A percentile compares a stretch with the other conserved stretches of the same genome.
Evolutionary conservation across 2,329 filamentous ascomycete species (phyloP).

Genomic region (Coleophoma cylindrospora): DNA sequence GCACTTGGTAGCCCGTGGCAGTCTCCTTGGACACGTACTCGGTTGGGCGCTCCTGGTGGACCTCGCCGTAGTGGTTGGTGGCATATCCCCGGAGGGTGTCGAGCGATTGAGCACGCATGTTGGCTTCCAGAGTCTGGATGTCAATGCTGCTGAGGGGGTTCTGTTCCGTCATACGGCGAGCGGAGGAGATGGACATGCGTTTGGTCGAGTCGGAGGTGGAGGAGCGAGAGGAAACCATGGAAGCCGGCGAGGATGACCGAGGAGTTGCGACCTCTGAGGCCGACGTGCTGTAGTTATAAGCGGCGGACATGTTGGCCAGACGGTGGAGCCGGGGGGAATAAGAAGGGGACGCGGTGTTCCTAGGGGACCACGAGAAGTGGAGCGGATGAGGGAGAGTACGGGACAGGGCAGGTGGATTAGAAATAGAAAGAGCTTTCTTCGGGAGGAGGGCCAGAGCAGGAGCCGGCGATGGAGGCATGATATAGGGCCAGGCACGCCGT

Average conservation of each 20-base stretch:
- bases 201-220: slow-evolving; percentile 17
- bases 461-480: too few relatives aligned
- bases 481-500: too few relatives aligned
- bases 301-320: background rate
- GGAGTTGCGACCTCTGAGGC: slow-evolving; percentile 3
- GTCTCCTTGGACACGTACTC: slow-evolving; percentile 47
- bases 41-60: slow-evolving; percentile 47
- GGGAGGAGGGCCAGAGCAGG: too few relatives aligned
- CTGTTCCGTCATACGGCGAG: slow-evolving; percentile 7
- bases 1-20: slow-evolving; percentile 56
- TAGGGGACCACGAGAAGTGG: too few relatives aligned
- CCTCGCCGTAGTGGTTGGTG: slow-evolving; percentile 48
- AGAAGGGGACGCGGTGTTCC: background rate
- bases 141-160: slow-evolving; percentile 55
- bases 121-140: slow-evolving; percentile 50
- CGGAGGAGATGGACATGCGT: slow-evolving; percentile 20
- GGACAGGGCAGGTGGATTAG: too few relatives aligned
- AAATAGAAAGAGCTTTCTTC: too few relatives aligned
- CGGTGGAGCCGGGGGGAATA: background rate
- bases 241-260: slow-evolving; percentile 4
- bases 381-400: too few relatives aligned
- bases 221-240: slow-evolving; percentile 1
- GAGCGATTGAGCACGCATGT: slow-evolving; percentile 55
- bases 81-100: slow-evolving; percentile 57
- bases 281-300: background rate